Evolutionary conservation across 257 asterid genomes (phyloP), one percentile per base, ranked within the genome.

Genomic region (Plectranthus barbatus): DNA sequence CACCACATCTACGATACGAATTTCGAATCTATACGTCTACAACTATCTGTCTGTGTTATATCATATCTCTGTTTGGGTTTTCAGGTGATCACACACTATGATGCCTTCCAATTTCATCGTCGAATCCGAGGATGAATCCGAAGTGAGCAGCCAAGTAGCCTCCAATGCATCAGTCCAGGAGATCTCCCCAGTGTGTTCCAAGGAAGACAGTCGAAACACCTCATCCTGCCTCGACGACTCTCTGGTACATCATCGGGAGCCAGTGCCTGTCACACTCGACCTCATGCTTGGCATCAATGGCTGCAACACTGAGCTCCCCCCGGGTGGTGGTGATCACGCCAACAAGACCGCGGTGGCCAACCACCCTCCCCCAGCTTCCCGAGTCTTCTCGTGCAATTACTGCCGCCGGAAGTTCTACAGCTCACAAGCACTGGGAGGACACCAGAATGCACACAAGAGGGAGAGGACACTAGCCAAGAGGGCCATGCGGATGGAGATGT

Each of bases 381-480:
- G 95, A 41, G 79, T 89, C 18, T 92, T 92, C 83, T 82, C 96
- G 0, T 92, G 99, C 87, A 90, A 92, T 69, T 92, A 84, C 66
- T 92, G 99, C 71, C 80, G 90, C 33, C 76, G 99, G 31, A 89
- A 92, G 62, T 92, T 92, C 73, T 92, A 92, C 75, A 89, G 97
- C 78, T 89, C 99, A 0, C 99, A 92, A 60, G 99, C 99, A 0
- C 49, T 92, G 53, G 99, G 99, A 5, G 99, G 99, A 0, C 99
- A 92, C 65, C 99, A 92, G 45, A 92, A 92, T 9, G 96, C 99
- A 1, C 99, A 92, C 76, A 92, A 92, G 74, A 76, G 99, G 37
- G 99, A 92, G 70, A 65, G 99, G 67, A 86, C 95, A 2, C 71
- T 92, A 0, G 99, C 96, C 0, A 92, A 89, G 70, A 66, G 97